These are phyloP conservation scores for Rhizodiscina lignyota DNA, from an alignment of 495 filamentous ascomycete species.

Conservation along the genomic window DNA sequence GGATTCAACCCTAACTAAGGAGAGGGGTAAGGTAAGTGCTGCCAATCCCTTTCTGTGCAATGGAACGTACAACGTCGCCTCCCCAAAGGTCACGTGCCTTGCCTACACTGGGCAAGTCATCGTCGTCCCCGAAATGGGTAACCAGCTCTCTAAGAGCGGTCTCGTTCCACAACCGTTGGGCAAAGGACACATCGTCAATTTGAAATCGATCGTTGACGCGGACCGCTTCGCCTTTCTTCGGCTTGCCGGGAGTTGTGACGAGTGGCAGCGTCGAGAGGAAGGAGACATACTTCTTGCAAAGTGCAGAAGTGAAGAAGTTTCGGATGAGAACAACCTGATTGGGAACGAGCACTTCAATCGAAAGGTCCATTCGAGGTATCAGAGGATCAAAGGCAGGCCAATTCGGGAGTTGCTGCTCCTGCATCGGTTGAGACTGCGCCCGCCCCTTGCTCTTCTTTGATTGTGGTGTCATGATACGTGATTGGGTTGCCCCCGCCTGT, in stretches of 20 bases:
- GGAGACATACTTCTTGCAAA: slow-evolving; percentile 67
- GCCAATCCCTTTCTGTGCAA: too few relatives aligned
- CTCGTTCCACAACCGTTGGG: slow-evolving; percentile 43
- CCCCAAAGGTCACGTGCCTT: slow-evolving; percentile 45
- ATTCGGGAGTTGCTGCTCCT: slow-evolving; percentile 28
- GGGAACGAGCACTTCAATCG: slow-evolving; percentile 36
- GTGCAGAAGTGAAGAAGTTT: slow-evolving; percentile 59
- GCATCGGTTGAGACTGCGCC: too few relatives aligned
- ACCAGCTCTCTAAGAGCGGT: slow-evolving; percentile 18
- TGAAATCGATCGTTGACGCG: slow-evolving; percentile 88
- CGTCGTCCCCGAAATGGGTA: background rate
- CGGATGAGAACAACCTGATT: slow-evolving; percentile 61
- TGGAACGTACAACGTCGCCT: slow-evolving; percentile 37
- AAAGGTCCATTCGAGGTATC: slow-evolving; percentile 49
- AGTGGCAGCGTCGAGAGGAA: slow-evolving; percentile 65
- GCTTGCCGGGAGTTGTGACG: slow-evolving; percentile 64
- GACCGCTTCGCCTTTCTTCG: slow-evolving; percentile 70
- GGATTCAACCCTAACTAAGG: slow-evolving; percentile 57
- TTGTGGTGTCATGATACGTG: too few relatives aligned
- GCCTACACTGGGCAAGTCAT: slow-evolving; percentile 8
- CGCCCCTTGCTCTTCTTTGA: too few relatives aligned
- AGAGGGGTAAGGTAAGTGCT: background rate
- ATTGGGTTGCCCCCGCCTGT: too few relatives aligned
- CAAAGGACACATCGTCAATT: slow-evolving; percentile 58
- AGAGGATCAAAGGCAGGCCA: slow-evolving; percentile 70